These are phyloP conservation scores for Vitis hybrid DNA, from an alignment of 177 flowering plant species.

Conservation along the genomic window DNA sequence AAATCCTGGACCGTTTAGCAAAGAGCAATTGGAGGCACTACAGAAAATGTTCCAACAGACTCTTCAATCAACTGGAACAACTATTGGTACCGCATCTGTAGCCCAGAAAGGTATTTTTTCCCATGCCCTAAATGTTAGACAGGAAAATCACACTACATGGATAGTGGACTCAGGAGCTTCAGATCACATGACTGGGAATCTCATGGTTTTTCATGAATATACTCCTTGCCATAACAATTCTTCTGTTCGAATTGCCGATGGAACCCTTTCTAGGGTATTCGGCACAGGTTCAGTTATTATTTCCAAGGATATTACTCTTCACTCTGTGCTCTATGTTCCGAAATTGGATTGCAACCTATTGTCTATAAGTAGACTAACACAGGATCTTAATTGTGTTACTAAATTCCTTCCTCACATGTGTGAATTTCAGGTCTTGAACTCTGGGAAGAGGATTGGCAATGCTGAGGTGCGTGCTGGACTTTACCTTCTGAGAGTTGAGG, in stretches of 20 bases:
- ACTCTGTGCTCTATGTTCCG: slow-evolving; percentile 4
- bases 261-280: not conserved
- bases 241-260: not conserved
- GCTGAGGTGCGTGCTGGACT: slow-evolving; percentile 11
- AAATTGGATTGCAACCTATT: slow-evolving; percentile 9
- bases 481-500: not conserved
- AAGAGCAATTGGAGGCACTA: too few relatives aligned
- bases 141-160: not conserved
- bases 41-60: too few relatives aligned
- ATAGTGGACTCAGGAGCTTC: slow-evolving; percentile 7
- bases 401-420: too few relatives aligned
- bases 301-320: not conserved
- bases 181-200: slow-evolving; percentile 4
- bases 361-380: slow-evolving; percentile 7
- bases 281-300: slow-evolving; percentile 1
- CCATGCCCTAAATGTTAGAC: too few relatives aligned
- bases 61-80: too few relatives aligned
- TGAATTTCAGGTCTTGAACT: not conserved
- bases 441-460: slow-evolving; percentile 19
- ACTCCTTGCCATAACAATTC: not conserved
- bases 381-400: slow-evolving; percentile 7
- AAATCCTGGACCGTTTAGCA: too few relatives aligned
- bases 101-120: too few relatives aligned
- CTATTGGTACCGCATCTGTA: too few relatives aligned
- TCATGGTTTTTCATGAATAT: not conserved